Percentiles rank a stretch among this genome's conserved stretches.
Evolutionary conservation across 2,329 filamentous ascomycete species (phyloP).

Genomic region (Exophiala calicioides): DNA sequence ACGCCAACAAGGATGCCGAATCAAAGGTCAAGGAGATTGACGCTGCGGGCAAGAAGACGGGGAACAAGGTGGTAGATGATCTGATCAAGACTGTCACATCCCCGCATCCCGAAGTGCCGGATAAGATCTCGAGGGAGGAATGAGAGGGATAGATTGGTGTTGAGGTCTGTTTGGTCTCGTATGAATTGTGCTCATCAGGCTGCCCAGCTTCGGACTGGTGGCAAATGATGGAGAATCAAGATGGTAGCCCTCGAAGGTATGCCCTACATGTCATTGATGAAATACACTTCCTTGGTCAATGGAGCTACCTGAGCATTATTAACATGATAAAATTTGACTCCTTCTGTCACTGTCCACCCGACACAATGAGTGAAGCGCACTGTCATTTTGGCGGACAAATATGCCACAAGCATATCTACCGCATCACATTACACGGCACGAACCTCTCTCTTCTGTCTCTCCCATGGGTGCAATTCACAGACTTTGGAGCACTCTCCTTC

Average conservation of each 20-base stretch:
- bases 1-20: conserved; percentile 79
- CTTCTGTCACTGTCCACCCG: not conserved
- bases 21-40: conserved; percentile 80
- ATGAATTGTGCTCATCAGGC: no score
- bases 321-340: not conserved
- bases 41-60: conserved; percentile 74
- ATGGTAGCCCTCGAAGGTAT: not conserved
- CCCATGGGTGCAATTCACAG: not conserved
- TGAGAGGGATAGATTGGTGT: no score
- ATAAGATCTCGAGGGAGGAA: conserved; percentile 34
- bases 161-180: no score
- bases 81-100: conserved; percentile 83
- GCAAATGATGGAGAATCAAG: no score
- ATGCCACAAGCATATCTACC: no score
- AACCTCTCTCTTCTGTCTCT: not conserved
- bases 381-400: not conserved
- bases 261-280: not conserved
- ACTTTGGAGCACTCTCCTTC: not conserved
- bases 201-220: no score
- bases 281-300: not conserved
- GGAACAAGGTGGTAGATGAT: conserved; percentile 77
- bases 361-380: not conserved
- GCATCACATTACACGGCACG: not conserved
- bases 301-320: not conserved
- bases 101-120: conserved; percentile 70